Evolutionary conservation across 768 basidiomycete species (phyloP), one percentile per base, ranked within the genome.

Genomic region (Leccinum truebloodii): DNA sequence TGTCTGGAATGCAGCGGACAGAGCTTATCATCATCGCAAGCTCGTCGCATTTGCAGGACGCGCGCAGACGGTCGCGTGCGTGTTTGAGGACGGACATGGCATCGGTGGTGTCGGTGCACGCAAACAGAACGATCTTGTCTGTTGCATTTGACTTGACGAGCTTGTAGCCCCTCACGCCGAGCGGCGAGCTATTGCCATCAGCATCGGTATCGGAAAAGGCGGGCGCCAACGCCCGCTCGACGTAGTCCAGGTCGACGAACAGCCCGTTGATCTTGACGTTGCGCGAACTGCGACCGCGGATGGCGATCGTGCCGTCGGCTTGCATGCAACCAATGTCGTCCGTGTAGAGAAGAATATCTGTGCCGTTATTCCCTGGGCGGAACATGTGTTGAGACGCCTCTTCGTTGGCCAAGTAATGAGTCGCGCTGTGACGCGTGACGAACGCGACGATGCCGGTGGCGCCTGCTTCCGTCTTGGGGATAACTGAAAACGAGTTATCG

Each of bases 231-330:
- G 66, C 66, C 16, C 68, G 71, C 58, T 72, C 69, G 39, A 71
- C 63, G 53, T 65, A 67, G 51, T 72, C 71, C 39, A 72, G 50
- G 56, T 72, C 71, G 14, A 73, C 49, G 59, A 73, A 73, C 46
- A 72, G 39, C 9, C 71, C 71, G 26, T 73, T 71, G 22, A 73
- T 57, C 39, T 72, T 71, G 54, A 71, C 71, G 49, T 69, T 73
- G 57, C 69, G 69, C 13, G 69, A 73, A 55, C 69, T 71, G 10
- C 71, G 67, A 46, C 71, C 68, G 0, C 67, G 65, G 63, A 72
- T 69, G 7, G 35, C 56, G 41, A 72, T 68, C 32, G 68, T 69
- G 18, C 71, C 71, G 28, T 73, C 71, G 20, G 63, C 59, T n/a
- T 65, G 61, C 60, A 72, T 66, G 46, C 65, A 63, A 4, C 71